These are phyloP conservation scores for Craterostigma plantagineum DNA, from an alignment of 257 asterid genomes.

Conservation along the genomic window DNA sequence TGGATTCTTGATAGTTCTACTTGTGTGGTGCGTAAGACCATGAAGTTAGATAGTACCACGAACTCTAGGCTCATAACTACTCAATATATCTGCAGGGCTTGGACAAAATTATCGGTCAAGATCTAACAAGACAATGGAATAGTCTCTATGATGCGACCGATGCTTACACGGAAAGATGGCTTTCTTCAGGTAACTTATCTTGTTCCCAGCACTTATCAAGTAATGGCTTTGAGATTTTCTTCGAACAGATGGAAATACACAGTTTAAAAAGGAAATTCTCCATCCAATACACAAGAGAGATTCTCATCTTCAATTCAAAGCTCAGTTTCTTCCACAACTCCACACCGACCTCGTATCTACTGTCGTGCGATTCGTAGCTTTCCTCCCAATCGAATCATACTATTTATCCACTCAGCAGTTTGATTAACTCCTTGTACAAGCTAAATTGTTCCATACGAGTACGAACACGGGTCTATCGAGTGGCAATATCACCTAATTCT, in stretches of 20 bases:
- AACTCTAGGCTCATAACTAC: background rate
- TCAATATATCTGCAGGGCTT: slow-evolving; percentile 47
- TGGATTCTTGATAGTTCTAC: no score
- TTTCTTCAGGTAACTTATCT: slow-evolving; percentile 54
- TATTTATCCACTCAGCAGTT: slow-evolving; percentile 3
- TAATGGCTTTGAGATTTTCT: no score
- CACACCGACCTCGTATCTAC: no score
- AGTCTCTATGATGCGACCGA: slow-evolving; percentile 62
- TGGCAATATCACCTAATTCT: no score
- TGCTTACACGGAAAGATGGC: slow-evolving; percentile 72
- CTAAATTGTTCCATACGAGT: no score
- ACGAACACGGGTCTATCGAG: no score
- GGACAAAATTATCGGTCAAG: slow-evolving; percentile 31
- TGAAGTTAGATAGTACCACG: background rate
- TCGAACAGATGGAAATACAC: no score
- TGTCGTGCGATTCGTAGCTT: no score
- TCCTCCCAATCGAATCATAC: no score
- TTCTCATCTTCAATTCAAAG: background rate
- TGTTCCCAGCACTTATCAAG: background rate
- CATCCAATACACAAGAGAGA: background rate
- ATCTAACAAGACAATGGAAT: slow-evolving; percentile 41
- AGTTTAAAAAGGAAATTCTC: background rate
- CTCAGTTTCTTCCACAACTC: no score
- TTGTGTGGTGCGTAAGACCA: no score
- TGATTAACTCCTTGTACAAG: no score